A percentile compares a stretch with the other conserved stretches of the same genome.
These are phyloP conservation scores for Maudiozyma humilis DNA, from an alignment of 1,139 yeast species.

Conservation along the genomic window DNA sequence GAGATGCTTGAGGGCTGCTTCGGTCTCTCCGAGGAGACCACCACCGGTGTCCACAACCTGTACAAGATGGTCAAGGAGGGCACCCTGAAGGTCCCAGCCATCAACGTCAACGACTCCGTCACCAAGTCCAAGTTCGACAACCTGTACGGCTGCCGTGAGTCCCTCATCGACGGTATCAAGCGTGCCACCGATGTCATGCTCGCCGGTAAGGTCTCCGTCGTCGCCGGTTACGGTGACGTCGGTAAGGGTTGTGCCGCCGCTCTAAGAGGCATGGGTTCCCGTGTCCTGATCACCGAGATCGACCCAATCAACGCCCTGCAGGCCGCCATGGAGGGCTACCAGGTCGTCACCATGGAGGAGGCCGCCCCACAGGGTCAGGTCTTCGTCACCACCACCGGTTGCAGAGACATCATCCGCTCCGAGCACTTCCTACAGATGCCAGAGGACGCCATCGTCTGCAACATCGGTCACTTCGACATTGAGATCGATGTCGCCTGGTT, in stretches of 20 bases:
- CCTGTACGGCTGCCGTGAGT: slow-evolving; percentile 99
- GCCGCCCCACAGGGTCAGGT: slow-evolving; percentile 93
- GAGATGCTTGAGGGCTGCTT: slow-evolving; percentile 91
- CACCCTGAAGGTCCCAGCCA: slow-evolving; percentile 95
- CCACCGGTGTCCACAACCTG: slow-evolving; percentile 99
- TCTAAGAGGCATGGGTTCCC: slow-evolving; percentile 98
- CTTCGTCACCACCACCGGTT: slow-evolving; percentile 98
- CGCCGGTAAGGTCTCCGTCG: slow-evolving; percentile 98
- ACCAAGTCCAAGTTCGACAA: slow-evolving; percentile 99
- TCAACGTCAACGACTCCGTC: slow-evolving; percentile 97
- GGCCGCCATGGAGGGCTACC: slow-evolving; percentile 99
- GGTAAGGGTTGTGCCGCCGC: slow-evolving; percentile 99
- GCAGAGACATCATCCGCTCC: slow-evolving; percentile 95
- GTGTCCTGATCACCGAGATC: slow-evolving; percentile 94
- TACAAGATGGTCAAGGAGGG: slow-evolving; percentile 93
- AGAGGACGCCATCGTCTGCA: slow-evolving; percentile 98
- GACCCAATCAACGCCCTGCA: slow-evolving; percentile 99
- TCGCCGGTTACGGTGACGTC: slow-evolving; percentile 99
- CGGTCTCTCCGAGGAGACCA: slow-evolving; percentile 98
- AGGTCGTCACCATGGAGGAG: slow-evolving; percentile 93
- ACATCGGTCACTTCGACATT: slow-evolving; percentile 99
- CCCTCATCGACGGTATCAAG: slow-evolving; percentile 97
- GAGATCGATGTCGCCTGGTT: slow-evolving; percentile 99
- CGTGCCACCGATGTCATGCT: slow-evolving; percentile 99
- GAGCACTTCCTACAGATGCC: slow-evolving; percentile 88